Conservation (phyloP, 345 rosid genomes). For the Erodium maritimum region DNA sequence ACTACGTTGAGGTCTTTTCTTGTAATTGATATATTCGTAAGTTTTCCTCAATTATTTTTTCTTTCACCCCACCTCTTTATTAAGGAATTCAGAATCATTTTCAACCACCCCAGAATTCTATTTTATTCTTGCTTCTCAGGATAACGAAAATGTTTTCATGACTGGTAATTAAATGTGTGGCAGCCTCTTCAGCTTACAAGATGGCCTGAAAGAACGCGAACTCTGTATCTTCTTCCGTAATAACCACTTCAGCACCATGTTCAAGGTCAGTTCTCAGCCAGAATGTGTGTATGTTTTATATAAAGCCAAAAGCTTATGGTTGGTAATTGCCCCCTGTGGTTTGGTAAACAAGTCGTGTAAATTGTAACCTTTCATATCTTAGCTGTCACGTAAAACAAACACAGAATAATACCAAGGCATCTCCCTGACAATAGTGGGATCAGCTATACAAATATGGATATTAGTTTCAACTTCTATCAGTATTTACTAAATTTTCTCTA, state of each 20-base stretch:
- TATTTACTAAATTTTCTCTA: slow-evolving; percentile 3
- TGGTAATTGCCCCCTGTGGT: neutral
- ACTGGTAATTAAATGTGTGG: slow-evolving; percentile 9
- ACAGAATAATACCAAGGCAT: too few species aligned
- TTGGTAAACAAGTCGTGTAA: neutral
- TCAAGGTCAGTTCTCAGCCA: slow-evolving; percentile 55
- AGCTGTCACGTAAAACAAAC: neutral
- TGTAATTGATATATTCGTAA: too few species aligned
- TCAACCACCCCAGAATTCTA: too few species aligned
- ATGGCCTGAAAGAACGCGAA: slow-evolving; percentile 86
- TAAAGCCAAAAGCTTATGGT: neutral
- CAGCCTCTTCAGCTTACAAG: slow-evolving; percentile 87
- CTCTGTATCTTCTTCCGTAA: slow-evolving; percentile 95
- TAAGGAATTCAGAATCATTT: too few species aligned
- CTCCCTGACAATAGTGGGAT: neutral
- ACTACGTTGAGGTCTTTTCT: too few species aligned
- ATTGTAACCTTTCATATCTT: neutral
- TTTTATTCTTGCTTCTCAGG: neutral
- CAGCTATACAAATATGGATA: neutral
- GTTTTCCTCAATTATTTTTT: too few species aligned
- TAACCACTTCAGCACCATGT: slow-evolving; percentile 99
- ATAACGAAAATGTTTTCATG: slow-evolving; percentile 3
- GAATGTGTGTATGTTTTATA: neutral
- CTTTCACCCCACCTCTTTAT: too few species aligned
- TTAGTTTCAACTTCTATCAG: neutral